Evolutionary conservation across 164 flowering plant species (phyloP), one percentile per base, ranked within the genome.

Genomic region (Berberis thunbergii): DNA sequence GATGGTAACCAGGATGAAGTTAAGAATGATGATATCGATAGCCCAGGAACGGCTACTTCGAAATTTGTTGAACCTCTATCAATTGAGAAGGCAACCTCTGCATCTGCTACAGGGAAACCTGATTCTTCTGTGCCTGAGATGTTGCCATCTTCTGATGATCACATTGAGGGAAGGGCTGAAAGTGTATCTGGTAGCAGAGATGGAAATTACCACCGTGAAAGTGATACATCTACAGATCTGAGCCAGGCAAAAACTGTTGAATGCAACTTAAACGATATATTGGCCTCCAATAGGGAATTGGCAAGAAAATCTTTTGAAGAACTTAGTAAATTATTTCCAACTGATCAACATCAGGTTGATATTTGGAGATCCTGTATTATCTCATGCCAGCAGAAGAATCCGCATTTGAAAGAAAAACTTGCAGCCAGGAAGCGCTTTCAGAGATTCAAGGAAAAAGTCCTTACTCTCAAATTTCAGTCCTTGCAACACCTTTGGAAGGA

Each of bases 401-500:
- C 62, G 1, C 59, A 59, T 2, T 50, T 89, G 10, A 77, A 71
- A 71, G 79, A 81, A 64, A 82, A 73, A 65, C 74, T 89, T 69
- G 70, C 66, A 1, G 65, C 2, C 70, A 79, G 80, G 65, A 82
- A 81, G 74, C 74, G 68, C 45, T 72, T 66, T 64, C 69, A 77
- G 59, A 82, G 68, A 64, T 88, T 88, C 62, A 89, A 86, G 80
- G 97, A 91, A 75, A 81, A 75, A 65, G 86, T 77, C 12, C 69
- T 92, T 43, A 55, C 83, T 43, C 80, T 95, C 9, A 92, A 91
- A 71, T 92, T 74, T 75, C 81, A 81, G 76, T 82, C 83, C 8
- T 74, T 81, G 63, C 89, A 75, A 57, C 83, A 86, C 63, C 57
- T 83, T 43, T 95, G 98, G 97, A 88, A 81, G 74, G 94, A 89